Base-by-base conservation (phyloP, 768 basidiomycete species). In the Amanita brunnescens region DNA sequence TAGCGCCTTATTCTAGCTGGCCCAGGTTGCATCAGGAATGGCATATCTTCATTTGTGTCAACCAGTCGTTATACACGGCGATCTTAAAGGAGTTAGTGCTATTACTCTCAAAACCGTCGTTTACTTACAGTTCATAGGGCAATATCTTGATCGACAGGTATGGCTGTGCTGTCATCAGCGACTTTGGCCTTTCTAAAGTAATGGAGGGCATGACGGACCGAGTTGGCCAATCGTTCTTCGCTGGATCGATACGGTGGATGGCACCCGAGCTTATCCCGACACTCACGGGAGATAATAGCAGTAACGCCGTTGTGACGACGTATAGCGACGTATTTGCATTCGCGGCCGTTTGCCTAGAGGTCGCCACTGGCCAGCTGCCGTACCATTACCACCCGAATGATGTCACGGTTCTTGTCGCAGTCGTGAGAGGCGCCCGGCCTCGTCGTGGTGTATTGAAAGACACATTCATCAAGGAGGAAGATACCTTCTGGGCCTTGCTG, bases 131-230 rank as follows among this genome's bases (percentile, higher is more conserved):
- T 16, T 16, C 6, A 29, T 51, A 81, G 79, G 73, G 76, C 5
- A 82, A 83, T 53, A 79, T 81, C 44, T 67, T 83, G 23, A 70
- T 83, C 33, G 72, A 77, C 52, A 71, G 73, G 43, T 64, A 69
- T 7, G 80, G 79, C 10, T 60, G 64, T 26, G 75, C 79, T 7
- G 66, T 81, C 51, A 79, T 82, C 41, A 79, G 78, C 0, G 81
- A 83, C 58, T 83, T 83, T 53, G 81, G 81, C 1, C 62, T 83
- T 4, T 79, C 78, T 18, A 78, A 74, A 49, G 78, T 81, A 47
- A 68, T 77, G 43, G 78, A 77, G 55, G 79, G 81, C 21, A 67
- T 81, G 39, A 62, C 69, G 7, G 65, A 65, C 26, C 59, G 59
- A 37, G 62, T 62, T n/a, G 65, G 62, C 3, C 67, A 74, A 0